Evolutionary conservation across 805 yeast genomes (phyloP), one percentile per base, ranked within the genome.

Genomic region (Grigorovia transvaalensis): DNA sequence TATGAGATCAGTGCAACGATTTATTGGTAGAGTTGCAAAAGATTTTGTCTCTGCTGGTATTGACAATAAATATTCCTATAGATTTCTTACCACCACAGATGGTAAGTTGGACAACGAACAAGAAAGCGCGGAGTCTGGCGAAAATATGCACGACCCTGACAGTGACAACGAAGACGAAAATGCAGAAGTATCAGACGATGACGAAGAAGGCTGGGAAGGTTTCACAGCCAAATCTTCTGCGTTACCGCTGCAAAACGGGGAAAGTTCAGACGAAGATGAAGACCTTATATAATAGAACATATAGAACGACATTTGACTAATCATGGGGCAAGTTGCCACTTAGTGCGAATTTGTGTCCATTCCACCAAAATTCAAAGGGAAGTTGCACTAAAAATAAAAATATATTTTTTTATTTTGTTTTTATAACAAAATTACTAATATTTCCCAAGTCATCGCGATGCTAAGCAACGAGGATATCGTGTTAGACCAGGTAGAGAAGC

Each of bases 1-100:
- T 0, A 64, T 88, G 57, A 79, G 90, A 58, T 76, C 85, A 1
- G 70, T 88, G 9, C 95, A 83, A 61, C 75, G 93, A 61, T 88
- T 88, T 61, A 72, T 88, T 55, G 81, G 79, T 47, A 77, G 88
- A 60, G 70, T 82, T 13, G 90, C 85, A 13, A 87, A 87, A 65
- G 91, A 85, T 51, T 76, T 87, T n/a, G 79, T 81, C 0, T 66
- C 65, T 40, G 70, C 78, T 5, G 73, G 81, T 2, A 75, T 72
- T 54, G 76, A 74, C 45, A 84, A 81, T 57, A 78, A 74, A 53
- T 78, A 79, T 61, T 66, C 78, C 48, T 76, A 75, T 61, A 70
- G 71, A 48, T 87, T 81, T 62, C 71, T 85, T 52, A 66, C 70
- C 13, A 58, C 65, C 2, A 66, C 71, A 19, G 64, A 63, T 30